Percentiles rank a stretch among this genome's conserved stretches.
phyloP scores from a whole-genome alignment of 306 rosid species.

The Hippophae tibetana region DNA sequence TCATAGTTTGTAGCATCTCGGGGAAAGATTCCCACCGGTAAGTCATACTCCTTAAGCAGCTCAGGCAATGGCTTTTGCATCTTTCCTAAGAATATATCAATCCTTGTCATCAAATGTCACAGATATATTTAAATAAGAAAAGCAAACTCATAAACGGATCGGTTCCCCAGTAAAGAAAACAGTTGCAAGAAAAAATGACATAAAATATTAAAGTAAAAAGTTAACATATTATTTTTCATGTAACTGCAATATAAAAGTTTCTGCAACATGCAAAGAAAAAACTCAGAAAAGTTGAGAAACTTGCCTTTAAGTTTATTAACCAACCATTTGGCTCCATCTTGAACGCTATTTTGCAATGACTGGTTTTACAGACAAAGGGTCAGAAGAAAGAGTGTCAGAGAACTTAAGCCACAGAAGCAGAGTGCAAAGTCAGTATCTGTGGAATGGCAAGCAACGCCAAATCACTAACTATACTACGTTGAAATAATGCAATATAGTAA shows the following conservation, averaged over 20 bases:
- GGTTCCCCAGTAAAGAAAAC: too few relatives aligned
- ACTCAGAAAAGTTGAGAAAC: constrained; percentile 15
- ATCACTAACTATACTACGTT: too few relatives aligned
- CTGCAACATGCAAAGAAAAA: constrained; percentile 2
- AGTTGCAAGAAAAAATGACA: too few relatives aligned
- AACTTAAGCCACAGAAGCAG: constrained; percentile 2
- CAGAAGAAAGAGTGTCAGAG: constrained; percentile 11
- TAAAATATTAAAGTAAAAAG: not conserved
- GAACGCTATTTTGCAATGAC: constrained; percentile 60
- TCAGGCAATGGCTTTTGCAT: constrained; percentile 57
- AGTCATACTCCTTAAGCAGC: constrained; percentile 65
- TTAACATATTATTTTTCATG: not conserved
- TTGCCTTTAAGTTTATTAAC: constrained; percentile 77
- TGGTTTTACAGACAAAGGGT: constrained; percentile 23
- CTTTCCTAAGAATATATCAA: constrained; percentile 41
- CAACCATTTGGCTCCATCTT: constrained; percentile 78
- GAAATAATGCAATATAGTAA: too few relatives aligned
- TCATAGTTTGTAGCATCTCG: constrained; percentile 57
- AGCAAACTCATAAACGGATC: too few relatives aligned
- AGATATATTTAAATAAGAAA: too few relatives aligned
- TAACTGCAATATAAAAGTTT: not conserved
- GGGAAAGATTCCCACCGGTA: constrained; percentile 71
- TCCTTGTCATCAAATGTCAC: too few relatives aligned
- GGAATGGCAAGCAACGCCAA: too few relatives aligned
- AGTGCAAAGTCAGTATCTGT: not conserved